Base-by-base conservation (phyloP, 208 protist species). In the Acanthamoeba royreba region DNA sequence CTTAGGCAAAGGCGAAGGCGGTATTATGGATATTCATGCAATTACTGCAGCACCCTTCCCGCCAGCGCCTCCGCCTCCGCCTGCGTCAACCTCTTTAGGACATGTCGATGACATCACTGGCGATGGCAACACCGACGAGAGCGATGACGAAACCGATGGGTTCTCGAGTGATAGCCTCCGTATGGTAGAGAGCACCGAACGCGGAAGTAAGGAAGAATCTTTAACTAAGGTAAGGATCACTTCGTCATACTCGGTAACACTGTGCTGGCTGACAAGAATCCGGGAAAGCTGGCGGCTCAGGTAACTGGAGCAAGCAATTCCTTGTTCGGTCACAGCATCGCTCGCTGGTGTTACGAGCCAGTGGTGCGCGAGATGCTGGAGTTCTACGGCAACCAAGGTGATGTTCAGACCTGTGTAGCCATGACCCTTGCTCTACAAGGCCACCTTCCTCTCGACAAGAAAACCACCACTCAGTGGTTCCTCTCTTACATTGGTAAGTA, bases 391-490 rank as follows among this genome's bases (percentile, higher is more conserved):
- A 72, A 91, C 35, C 85, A 91, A n/a, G 89, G 63, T 33, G 89
- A 93, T 49, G 89, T 93, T 8, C 89, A 93, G 72, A 93, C 89
- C 31, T 93, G 89, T 46, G 69, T 93, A 1, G 35, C 89, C 22
- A 86, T 93, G 22, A 8, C 40, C 22, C 61, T 93, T 7, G 89
- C 49, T 0, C 89, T 93, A 13, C 45, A 63, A 45, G 47, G 53
- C 66, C 53, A 55, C 11, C 38, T 92, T 33, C 55, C 33, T 3
- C 88, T 92, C 0, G 88, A 92, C 63, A 92, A 92, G 63, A 81
- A 92, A 33, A 74, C 43, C 52, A 81, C 88, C n/a, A 74, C 55
- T 19, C 69, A 94, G 93, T 93, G 52, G 45, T 95, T 94, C 58
- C 28, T 87, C 5, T 61, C 87, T 45, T 95, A 95, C 43, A 95